A percentile compares a stretch with the other conserved stretches of the same genome.
Conservation (phyloP, 2,329 filamentous ascomycete genomes). For the Sporothrix dimorphospora region DNA sequence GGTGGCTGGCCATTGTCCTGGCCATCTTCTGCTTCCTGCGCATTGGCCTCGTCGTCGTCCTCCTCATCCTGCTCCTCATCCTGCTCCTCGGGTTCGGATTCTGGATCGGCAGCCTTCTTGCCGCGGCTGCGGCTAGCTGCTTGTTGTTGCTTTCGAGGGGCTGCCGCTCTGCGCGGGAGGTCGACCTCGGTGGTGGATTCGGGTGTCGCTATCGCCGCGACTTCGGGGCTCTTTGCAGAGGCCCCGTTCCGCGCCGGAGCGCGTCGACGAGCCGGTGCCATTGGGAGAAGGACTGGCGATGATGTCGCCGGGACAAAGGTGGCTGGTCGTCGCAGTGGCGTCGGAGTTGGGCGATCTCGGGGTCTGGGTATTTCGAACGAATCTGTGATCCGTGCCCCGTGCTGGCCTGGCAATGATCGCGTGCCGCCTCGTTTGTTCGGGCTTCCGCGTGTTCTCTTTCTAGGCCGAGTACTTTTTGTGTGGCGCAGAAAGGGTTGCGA, state of each 20-base stretch:
- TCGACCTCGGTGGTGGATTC: slow-evolving; percentile 21
- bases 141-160: slow-evolving; percentile 26
- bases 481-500: slow-evolving; percentile 12
- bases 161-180: slow-evolving; percentile 26
- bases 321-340: slow-evolving; percentile 22
- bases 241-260: slow-evolving; percentile 32
- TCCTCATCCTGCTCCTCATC: slow-evolving; percentile 16
- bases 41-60: slow-evolving; percentile 19
- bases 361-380: neutral
- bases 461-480: neutral
- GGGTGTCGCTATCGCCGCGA: slow-evolving; percentile 4
- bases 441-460: neutral
- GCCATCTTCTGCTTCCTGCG: slow-evolving; percentile 12
- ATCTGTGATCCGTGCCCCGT: neutral
- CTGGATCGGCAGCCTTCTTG: slow-evolving; percentile 23
- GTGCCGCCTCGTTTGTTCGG: slow-evolving; percentile 9
- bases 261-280: slow-evolving; percentile 34
- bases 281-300: slow-evolving; percentile 14
- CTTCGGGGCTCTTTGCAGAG: slow-evolving; percentile 26
- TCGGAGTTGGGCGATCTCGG: slow-evolving; percentile 1
- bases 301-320: neutral
- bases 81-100: slow-evolving; percentile 27
- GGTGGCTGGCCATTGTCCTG: slow-evolving; percentile 19
- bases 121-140: slow-evolving; percentile 7
- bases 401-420: neutral